Conservation (phyloP, 2,329 filamentous ascomycete species). For the Alternaria conjuncta region DNA sequence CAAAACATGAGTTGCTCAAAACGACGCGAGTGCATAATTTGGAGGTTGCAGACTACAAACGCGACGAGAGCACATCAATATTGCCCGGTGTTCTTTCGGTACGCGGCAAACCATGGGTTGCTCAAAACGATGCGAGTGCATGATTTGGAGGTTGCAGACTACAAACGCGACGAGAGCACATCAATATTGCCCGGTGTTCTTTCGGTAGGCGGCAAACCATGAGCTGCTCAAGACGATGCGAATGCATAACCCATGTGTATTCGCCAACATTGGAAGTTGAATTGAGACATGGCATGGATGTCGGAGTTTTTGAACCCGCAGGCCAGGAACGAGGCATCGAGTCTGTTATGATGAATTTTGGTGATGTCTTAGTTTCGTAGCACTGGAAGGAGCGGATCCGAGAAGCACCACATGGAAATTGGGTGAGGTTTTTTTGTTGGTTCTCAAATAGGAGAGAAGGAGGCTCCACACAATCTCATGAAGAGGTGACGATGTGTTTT, state of each 20-base stretch:
- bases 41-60: no score
- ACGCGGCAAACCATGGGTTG: no score
- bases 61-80: no score
- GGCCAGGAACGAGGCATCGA: neutral
- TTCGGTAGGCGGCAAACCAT: neutral
- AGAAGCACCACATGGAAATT: neutral
- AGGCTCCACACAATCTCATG: neutral
- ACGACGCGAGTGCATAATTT: no score
- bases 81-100: no score
- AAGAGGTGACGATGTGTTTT: neutral
- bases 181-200: no score
- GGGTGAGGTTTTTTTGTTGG: neutral
- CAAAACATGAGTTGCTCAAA: no score
- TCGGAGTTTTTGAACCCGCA: neutral
- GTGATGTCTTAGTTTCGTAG: neutral
- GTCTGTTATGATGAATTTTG: neutral
- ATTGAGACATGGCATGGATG: neutral
- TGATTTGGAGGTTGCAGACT: no score
- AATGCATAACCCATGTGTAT: neutral
- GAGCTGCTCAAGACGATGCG: neutral
- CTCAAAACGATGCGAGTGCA: no score
- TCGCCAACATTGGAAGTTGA: neutral
- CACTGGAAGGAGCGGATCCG: neutral
- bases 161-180: no score
- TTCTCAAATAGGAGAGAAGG: neutral